Percentiles rank a stretch among this genome's conserved stretches.
Evolutionary conservation across 2,329 filamentous ascomycete species (phyloP).

Genomic region (Fusarium pseudocircinatum): DNA sequence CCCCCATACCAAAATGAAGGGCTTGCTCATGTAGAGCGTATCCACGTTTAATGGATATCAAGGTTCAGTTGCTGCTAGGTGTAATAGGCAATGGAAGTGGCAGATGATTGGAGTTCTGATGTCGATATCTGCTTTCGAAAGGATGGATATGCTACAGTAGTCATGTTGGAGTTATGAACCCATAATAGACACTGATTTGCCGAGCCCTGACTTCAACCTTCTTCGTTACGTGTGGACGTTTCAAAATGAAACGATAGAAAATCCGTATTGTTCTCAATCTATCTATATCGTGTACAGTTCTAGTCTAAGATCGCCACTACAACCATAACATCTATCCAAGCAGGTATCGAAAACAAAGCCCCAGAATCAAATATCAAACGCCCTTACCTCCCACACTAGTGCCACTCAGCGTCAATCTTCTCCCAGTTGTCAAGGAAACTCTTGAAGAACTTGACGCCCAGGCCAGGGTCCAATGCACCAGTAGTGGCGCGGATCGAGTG

Average conservation of each 20-base stretch:
- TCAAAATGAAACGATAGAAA: neutral
- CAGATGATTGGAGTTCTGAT: neutral
- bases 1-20: neutral
- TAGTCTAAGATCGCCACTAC: constrained; percentile 4
- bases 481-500: constrained; percentile 91
- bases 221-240: neutral
- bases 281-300: constrained; percentile 10
- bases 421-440: constrained; percentile 90
- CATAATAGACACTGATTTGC: neutral
- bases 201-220: neutral
- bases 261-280: neutral
- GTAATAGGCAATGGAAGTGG: neutral
- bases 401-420: constrained; percentile 83
- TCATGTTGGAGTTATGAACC: neutral
- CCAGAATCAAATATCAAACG: constrained; percentile 5
- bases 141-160: neutral
- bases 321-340: constrained; percentile 2
- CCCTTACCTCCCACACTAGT: constrained; percentile 34
- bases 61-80: neutral
- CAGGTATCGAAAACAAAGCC: constrained; percentile 16
- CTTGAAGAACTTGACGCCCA: constrained; percentile 89
- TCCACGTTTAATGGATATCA: neutral
- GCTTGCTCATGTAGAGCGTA: neutral
- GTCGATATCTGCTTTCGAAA: neutral
- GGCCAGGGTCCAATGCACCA: constrained; percentile 83